These are phyloP conservation scores for Apium graveolens DNA, from an alignment of 129 eudicot species.

Conservation along the genomic window DNA sequence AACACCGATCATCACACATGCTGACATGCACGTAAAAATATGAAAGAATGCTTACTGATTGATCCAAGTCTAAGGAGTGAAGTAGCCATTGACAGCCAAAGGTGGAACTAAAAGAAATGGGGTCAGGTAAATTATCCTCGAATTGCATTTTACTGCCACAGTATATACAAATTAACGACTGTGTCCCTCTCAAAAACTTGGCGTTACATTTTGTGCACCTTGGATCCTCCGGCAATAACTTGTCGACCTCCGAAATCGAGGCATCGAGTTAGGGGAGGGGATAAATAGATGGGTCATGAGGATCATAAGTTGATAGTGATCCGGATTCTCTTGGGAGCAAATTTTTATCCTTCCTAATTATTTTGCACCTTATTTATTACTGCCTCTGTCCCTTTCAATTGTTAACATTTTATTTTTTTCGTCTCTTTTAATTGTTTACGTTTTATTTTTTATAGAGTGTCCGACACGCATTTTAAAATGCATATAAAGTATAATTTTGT, in stretches of 20 bases:
- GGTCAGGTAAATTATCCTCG: slow-evolving; percentile 31
- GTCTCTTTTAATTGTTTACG: no score
- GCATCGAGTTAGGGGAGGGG: slow-evolving; percentile 36
- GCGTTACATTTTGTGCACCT: slow-evolving; percentile 52
- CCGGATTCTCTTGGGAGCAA: slow-evolving; percentile 48
- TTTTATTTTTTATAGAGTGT: no score
- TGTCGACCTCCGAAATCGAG: slow-evolving; percentile 36
- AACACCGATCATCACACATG: no score
- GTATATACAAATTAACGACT: slow-evolving; percentile 61
- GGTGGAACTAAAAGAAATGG: slow-evolving; percentile 49
- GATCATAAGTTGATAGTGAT: slow-evolving; percentile 38
- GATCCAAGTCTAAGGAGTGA: slow-evolving; percentile 47
- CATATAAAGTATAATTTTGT: no score
- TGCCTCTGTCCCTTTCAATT: no score
- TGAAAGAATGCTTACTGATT: slow-evolving; percentile 38
- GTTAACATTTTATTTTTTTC: no score
- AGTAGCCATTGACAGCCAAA: slow-evolving; percentile 48
- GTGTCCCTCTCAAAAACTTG: slow-evolving; percentile 55
- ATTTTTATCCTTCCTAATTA: no score
- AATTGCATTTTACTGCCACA: slow-evolving; percentile 44
- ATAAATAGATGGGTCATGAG: slow-evolving; percentile 39
- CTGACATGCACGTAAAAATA: neutral
- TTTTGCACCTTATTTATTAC: no score
- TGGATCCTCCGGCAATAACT: slow-evolving; percentile 23
- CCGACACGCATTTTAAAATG: no score